Evolutionary conservation across 2,329 filamentous ascomycete species (phyloP), one percentile per base, ranked within the genome.

Genomic region (Hortaea werneckii): DNA sequence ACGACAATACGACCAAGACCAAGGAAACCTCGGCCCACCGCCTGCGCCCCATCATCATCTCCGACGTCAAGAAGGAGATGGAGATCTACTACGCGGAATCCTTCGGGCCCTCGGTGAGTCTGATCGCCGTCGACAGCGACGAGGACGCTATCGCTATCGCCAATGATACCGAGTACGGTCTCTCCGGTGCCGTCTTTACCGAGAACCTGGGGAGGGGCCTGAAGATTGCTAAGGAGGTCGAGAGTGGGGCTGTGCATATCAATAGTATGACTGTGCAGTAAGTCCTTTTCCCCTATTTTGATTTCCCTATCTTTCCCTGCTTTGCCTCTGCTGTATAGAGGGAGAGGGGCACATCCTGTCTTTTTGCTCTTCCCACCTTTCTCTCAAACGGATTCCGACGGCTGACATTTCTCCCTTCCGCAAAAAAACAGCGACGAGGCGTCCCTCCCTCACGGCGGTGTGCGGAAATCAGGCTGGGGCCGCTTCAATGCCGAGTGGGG

Each of bases 151-250:
- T 92, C 26, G 67, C 72, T 29, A 68, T 90, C 12, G 85, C 86
- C 10, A 94, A 94, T 59, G 84, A 90, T 56, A 87, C 83, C 1
- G 83, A 87, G 42, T 92, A 88, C 59, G 87, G 87, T 3, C 73
- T 94, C 7, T 71, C 73, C 2, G 75, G 79, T 3, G 76, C 85
- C 0, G 76, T 94, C 1, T 94, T 87, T 62, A 88, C 85, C 0
- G 69, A 76, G 53, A 79, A 87, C 59, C 65, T 90, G 26, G 65
- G 56, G 0, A 53, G 68, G 29, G 70, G 67, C 1, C 45, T 73
- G 32, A 60, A 63, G 41, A 59, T 73, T 40, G 70, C 70, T 4
- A 67, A 59, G 56, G 62, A 65, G 46, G 65, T 73, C 37, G 68
- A 90, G 60, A 74, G 76, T 27, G 87, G 82, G 66, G 72, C 72